Base-by-base conservation (phyloP, 495 filamentous ascomycete genomes). In the Aspergillus affinis region DNA sequence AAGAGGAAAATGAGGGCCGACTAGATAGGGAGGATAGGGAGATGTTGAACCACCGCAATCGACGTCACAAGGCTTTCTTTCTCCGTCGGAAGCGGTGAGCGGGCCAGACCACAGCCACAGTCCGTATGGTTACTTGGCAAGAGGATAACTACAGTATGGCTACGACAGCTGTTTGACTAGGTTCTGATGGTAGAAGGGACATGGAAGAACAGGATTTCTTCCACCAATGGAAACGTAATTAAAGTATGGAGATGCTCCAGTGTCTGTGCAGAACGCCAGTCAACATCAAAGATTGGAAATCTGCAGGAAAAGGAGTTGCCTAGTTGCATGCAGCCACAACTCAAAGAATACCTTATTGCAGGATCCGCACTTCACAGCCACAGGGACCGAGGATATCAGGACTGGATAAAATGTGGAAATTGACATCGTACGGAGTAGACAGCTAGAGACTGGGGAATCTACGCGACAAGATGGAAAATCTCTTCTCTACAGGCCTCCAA, bases 401-500 rank as follows among this genome's bases (percentile, higher is more conserved):
- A n/a, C n/a, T n/a, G n/a, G n/a, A n/a, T n/a, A n/a, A n/a, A n/a
- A n/a, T n/a, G n/a, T n/a, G n/a, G n/a, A n/a, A n/a, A n/a, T n/a
- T n/a, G n/a, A n/a, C n/a, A n/a, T n/a, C n/a, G n/a, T n/a, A n/a
- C n/a, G n/a, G n/a, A n/a, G n/a, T n/a, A n/a, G n/a, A n/a, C n/a
- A n/a, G n/a, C n/a, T n/a, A n/a, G n/a, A n/a, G n/a, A n/a, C n/a
- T n/a, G n/a, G n/a, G n/a, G n/a, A n/a, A n/a, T n/a, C n/a, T n/a
- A n/a, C n/a, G n/a, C n/a, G n/a, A n/a, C n/a, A n/a, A n/a, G 10
- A 30, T 30, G 9, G 50, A 53, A 6, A 52, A 53, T 15, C 76
- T 74, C 77, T 80, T 78, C 77, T 78, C 77, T 65, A 76, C 69
- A 73, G 64, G 69, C 77, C 65, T 77, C 74, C 77, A 63, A 61